phyloP scores from a whole-genome alignment of 257 asterid genomes.

The Scutellaria galericulata region DNA sequence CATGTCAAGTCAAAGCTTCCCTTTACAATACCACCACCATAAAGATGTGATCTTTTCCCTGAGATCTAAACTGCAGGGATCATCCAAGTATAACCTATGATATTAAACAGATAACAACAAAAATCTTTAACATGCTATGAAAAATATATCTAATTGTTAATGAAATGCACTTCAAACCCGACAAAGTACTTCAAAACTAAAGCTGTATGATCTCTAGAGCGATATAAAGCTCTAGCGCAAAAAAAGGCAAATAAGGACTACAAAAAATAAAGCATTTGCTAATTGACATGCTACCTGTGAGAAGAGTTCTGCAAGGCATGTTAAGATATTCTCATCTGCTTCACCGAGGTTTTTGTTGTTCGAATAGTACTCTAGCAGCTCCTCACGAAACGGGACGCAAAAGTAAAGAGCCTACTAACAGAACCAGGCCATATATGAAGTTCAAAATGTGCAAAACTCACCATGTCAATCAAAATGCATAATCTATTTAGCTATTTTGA shows the following conservation, averaged over 20 bases:
- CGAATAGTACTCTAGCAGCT: slow-evolving; percentile 70
- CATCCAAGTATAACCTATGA: neutral
- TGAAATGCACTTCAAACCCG: slow-evolving; percentile 19
- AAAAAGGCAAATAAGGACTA: neutral
- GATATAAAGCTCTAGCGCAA: neutral
- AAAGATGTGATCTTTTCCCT: neutral
- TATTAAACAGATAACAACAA: neutral
- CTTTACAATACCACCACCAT: neutral
- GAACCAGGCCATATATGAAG: slow-evolving; percentile 21
- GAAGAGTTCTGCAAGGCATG: slow-evolving; percentile 85
- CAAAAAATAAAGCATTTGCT: slow-evolving; percentile 17
- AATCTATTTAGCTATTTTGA: neutral
- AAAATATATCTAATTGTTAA: neutral
- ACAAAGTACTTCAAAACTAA: neutral
- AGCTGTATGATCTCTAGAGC: neutral
- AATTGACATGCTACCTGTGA: slow-evolving; percentile 53
- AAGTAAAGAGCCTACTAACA: slow-evolving; percentile 74
- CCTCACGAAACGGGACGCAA: slow-evolving; percentile 85
- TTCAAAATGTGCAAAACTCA: slow-evolving; percentile 17
- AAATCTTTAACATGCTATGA: slow-evolving; percentile 9
- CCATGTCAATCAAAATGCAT: neutral
- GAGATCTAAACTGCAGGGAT: slow-evolving; percentile 12
- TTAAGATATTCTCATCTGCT: slow-evolving; percentile 77
- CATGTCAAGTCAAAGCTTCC: neutral
- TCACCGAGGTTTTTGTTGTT: slow-evolving; percentile 57